Conservation (phyloP, 257 asterid species). For the Solanum appendiculatum region DNA sequence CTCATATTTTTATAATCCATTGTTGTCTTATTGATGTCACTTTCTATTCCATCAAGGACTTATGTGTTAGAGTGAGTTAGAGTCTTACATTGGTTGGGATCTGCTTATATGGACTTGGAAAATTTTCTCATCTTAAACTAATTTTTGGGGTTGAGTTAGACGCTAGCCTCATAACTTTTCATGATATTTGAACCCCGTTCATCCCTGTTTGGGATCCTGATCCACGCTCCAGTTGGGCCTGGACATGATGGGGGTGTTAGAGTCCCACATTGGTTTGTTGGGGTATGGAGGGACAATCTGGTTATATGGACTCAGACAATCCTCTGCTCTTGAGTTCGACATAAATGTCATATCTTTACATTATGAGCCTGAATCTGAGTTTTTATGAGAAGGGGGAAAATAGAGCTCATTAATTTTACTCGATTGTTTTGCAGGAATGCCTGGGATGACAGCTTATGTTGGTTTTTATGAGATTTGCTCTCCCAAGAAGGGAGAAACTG, state of each 20-base stretch:
- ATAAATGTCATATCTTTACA: too few species aligned
- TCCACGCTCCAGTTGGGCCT: too few species aligned
- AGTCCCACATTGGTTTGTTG: neutral
- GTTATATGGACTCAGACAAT: neutral
- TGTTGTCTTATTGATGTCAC: neutral
- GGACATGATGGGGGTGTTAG: too few species aligned
- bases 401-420: too few species aligned
- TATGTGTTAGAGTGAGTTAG: neutral
- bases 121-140: too few species aligned
- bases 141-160: neutral
- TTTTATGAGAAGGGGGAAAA: too few species aligned
- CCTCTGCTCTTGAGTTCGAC: too few species aligned
- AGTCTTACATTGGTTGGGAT: neutral
- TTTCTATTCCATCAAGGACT: neutral
- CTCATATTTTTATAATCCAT: neutral
- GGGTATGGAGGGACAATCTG: neutral
- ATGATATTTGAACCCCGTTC: neutral
- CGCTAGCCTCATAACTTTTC: neutral
- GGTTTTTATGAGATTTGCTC: conserved; percentile 13
- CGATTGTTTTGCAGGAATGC: neutral
- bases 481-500: conserved; percentile 6
- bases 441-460: conserved; percentile 11
- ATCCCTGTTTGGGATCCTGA: neutral
- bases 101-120: neutral
- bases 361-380: too few species aligned